A percentile compares a stretch with the other conserved stretches of the same genome.
Conservation (phyloP, 805 yeast genomes). For the Yarrowia sp. region DNA sequence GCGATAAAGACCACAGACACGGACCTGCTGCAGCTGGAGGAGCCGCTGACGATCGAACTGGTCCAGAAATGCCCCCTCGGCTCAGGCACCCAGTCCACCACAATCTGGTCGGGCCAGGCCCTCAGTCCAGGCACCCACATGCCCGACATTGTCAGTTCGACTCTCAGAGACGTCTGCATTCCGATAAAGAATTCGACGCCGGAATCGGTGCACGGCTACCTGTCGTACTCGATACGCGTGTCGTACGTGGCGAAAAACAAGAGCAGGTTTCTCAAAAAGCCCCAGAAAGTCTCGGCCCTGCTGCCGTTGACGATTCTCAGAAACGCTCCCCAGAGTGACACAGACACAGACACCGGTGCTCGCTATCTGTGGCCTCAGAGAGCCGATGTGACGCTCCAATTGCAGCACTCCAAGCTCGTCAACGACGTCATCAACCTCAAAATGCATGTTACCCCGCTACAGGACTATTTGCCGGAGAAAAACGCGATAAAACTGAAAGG, state of each 20-base stretch:
- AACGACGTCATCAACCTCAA: conserved; percentile 27
- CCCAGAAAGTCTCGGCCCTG: background rate
- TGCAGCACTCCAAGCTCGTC: conserved; percentile 28
- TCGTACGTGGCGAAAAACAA: background rate
- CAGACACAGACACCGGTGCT: conserved; percentile 7
- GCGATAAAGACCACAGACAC: conserved; percentile 31
- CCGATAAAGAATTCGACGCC: conserved; percentile 19
- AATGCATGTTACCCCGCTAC: conserved; percentile 8
- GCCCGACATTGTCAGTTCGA: conserved; percentile 13
- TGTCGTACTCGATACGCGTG: conserved; percentile 18
- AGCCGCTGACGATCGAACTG: conserved; percentile 10
- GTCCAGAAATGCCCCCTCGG: conserved; percentile 25
- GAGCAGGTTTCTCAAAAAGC: background rate
- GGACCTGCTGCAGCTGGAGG: conserved; percentile 11
- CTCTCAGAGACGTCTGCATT: background rate
- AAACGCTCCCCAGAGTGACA: conserved; percentile 11
- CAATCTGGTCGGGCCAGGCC: conserved; percentile 8
- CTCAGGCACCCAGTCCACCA: background rate
- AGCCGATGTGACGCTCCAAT: conserved; percentile 18
- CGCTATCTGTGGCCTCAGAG: conserved; percentile 22
- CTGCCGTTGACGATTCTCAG: conserved; percentile 11
- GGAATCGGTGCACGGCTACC: conserved; percentile 21
- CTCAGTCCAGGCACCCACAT: conserved; percentile 2
- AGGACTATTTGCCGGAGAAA: conserved; percentile 15
- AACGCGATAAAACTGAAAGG: conserved; percentile 8